Evolutionary conservation across 164 flowering plant genomes (phyloP), one percentile per base, ranked within the genome.

Genomic region (Kingdonia uniflora): DNA sequence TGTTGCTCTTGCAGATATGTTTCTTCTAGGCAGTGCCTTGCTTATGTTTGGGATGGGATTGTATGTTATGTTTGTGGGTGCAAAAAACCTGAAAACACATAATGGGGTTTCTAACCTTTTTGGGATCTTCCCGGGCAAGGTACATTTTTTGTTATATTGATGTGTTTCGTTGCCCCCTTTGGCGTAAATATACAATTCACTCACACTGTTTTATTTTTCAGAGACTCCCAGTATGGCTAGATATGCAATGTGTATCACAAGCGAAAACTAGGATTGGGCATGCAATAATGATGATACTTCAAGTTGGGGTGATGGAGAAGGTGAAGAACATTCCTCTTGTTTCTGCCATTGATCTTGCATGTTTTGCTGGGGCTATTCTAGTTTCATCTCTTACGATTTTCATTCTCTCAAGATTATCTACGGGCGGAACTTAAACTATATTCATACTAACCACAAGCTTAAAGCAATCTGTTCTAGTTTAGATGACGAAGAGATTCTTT

Each of bases 231-330:
- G 20, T 71, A 49, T 80, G 84, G 90, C 51, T 67, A 0, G 71
- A 74, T 22, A 74, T 75, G 73, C 53, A 68, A 5, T 80, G 87
- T 12, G 59, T 83, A 25, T 58, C 78, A 4, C 65, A 80, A 60
- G 88, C 87, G 11, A 87, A 87, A 66, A 67, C 81, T 17, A 75
- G 60, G 61, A 69, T 90, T 0, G 96, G 95, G 58, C 89, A 85
- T 52, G 86, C 95, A 0, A 63, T 90, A 63, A 62, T 79, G 60
- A 72, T 85, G 87, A 68, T 90, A 55, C 82, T 90, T 47, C 97
- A 87, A 60, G 96, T 79, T 13, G 95, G 87, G 45, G 65, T 87
- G 57, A 21, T 91, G 58, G 95, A 87, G 54, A 91, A 91, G 60
- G 67, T 87, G 65, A 76, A 71, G 74, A 73, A 46, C 20, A 65